Evolutionary conservation across 371 early-diverging fungal species (phyloP).

Genomic region (Nematocida minor): DNA sequence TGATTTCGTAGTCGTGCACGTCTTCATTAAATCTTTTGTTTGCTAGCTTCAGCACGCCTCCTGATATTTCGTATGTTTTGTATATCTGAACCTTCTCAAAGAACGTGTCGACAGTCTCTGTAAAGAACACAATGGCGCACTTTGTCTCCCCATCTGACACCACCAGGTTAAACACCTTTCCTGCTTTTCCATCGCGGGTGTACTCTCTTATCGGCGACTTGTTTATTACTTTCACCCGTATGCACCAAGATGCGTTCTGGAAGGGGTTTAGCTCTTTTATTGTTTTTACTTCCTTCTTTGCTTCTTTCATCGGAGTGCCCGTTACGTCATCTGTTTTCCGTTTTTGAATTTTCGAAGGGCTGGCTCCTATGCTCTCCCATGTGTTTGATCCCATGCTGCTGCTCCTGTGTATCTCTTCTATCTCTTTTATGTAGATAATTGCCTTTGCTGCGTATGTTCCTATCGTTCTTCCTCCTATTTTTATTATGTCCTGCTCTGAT

Average conservation of each 20-base stretch:
- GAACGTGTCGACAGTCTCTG: slow-evolving; percentile 71
- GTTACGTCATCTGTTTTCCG: background rate
- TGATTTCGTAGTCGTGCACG: slow-evolving; percentile 72
- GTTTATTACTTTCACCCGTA: slow-evolving; percentile 56
- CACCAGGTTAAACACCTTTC: slow-evolving; percentile 77
- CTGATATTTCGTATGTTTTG: slow-evolving; percentile 76
- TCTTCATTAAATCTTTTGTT: slow-evolving; percentile 74
- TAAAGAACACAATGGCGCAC: slow-evolving; percentile 80
- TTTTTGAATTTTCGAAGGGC: slow-evolving; percentile 34
- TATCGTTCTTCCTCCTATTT: slow-evolving; percentile 7
- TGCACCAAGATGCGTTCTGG: slow-evolving; percentile 42
- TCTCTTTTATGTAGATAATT: slow-evolving; percentile 24
- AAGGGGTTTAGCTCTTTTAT: slow-evolving; percentile 62
- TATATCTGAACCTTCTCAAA: slow-evolving; percentile 72
- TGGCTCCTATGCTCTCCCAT: slow-evolving; percentile 1
- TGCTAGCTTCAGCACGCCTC: slow-evolving; percentile 74
- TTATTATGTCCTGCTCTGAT: background rate
- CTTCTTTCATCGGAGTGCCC: slow-evolving; percentile 14
- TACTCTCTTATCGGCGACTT: slow-evolving; percentile 61
- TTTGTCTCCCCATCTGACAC: slow-evolving; percentile 80
- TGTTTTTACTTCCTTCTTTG: slow-evolving; percentile 4
- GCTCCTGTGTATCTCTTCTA: background rate
- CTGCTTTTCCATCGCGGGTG: slow-evolving; percentile 65
- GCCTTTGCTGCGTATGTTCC: background rate
- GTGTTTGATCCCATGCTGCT: background rate